These are phyloP conservation scores for Botryosphaeria dothidea DNA, from an alignment of 2,329 filamentous ascomycete species.

Conservation along the genomic window DNA sequence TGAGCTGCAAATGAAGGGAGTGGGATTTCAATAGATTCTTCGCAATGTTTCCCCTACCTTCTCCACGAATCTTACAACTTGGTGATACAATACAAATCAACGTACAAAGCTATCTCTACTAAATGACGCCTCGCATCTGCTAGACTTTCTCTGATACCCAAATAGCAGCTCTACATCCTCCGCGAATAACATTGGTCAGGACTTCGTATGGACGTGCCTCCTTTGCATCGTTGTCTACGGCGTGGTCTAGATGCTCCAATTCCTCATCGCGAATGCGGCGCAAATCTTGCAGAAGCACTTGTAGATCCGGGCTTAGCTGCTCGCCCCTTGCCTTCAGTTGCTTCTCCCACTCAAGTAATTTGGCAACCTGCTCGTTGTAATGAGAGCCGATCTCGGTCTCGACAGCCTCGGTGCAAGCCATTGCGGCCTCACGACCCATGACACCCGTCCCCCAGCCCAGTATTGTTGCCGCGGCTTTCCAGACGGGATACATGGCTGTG, in stretches of 20 bases:
- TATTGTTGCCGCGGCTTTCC: constrained; percentile 76
- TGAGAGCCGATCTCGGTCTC: constrained; percentile 97
- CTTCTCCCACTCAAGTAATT: constrained; percentile 76
- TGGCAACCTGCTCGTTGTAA: constrained; percentile 89
- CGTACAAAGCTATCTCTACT: background rate
- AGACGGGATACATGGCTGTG: constrained; percentile 88
- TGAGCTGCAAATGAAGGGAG: background rate
- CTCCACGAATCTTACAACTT: background rate
- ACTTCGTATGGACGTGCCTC: constrained; percentile 88
- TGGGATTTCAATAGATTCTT: background rate
- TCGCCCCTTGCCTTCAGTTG: constrained; percentile 77
- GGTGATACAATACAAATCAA: background rate
- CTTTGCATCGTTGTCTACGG: constrained; percentile 89
- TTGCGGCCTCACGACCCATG: constrained; percentile 89
- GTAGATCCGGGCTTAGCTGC: constrained; percentile 76
- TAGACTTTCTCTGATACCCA: constrained; percentile 80
- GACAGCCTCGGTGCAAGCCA: constrained; percentile 98
- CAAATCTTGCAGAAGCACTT: constrained; percentile 69
- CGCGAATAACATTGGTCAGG: constrained; percentile 80
- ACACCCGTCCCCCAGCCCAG: constrained; percentile 88
- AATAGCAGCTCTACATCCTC: constrained; percentile 90
- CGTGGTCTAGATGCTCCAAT: constrained; percentile 93
- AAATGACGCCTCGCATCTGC: background rate
- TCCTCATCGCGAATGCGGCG: constrained; percentile 91
- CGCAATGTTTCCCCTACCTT: background rate